Conservation (phyloP, 208 protist genomes). For the Trypanosoma caninum region DNA sequence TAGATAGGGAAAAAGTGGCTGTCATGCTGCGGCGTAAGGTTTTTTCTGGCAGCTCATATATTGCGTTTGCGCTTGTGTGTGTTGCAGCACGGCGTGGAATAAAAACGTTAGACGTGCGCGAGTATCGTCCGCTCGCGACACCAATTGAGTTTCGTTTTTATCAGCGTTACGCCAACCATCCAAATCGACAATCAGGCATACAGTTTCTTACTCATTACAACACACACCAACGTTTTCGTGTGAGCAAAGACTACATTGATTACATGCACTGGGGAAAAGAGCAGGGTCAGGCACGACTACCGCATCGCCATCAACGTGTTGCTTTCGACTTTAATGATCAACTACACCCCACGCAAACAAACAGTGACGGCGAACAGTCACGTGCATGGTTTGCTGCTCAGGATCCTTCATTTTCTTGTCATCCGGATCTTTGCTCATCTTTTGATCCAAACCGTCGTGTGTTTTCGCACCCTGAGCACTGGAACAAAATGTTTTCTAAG, state of each 20-base stretch:
- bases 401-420: conserved; percentile 54
- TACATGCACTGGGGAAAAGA: conserved; percentile 91
- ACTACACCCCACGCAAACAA: conserved; percentile 62
- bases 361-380: not conserved
- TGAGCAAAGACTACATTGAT: conserved; percentile 90
- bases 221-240: conserved; percentile 83
- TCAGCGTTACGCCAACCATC: conserved; percentile 89
- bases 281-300: conserved; percentile 85
- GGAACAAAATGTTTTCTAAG: conserved; percentile 90
- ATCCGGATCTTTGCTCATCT: conserved; percentile 51
- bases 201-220: conserved; percentile 91
- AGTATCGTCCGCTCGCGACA: conserved; percentile 76
- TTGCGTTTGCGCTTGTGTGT: not conserved
- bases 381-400: conserved; percentile 61
- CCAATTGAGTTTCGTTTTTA: conserved; percentile 92
- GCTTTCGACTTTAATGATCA: conserved; percentile 89
- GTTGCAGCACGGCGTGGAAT: conserved; percentile 39
- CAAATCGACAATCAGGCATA: conserved; percentile 82
- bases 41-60: conserved; percentile 15
- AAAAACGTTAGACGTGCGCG: conserved; percentile 85
- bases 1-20: no score
- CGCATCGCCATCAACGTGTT: conserved; percentile 87
- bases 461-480: conserved; percentile 89
- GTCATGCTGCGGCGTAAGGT: conserved; percentile 42
- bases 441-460: conserved; percentile 81